Evolutionary conservation across 305 asterid genomes (phyloP), one percentile per base, ranked within the genome.

Genomic region (Fraxinus greggii): DNA sequence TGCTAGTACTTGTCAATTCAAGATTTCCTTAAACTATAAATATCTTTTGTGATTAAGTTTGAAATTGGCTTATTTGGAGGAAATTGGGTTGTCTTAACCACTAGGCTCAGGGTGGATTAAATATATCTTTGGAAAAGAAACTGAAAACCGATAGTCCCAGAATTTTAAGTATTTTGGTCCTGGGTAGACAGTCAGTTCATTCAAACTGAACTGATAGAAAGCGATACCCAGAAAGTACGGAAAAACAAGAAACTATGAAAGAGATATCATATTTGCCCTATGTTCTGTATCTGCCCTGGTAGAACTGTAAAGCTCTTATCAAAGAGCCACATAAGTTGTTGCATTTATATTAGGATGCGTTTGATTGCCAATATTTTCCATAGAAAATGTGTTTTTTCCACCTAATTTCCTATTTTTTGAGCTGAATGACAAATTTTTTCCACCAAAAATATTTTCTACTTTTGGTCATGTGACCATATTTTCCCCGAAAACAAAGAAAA

Each of bases 121-220:
- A 48, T 48, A 48, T 48, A 15, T 48, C 61, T 51, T 73, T 45
- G 32, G 36, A 23, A 75, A 40, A 61, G 24, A 26, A 35, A 83
- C 38, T 77, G 21, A 56, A 36, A 54, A 79, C 23, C 33, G 21
- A 51, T 19, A 23, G 80, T 81, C 31, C 59, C 31, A 78, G 23
- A 79, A 74, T 40, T 81, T 42, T 31, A 83, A 38, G 45, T 76
- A 83, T 73, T 76, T 65, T 5, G 23, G 28, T 56, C 31, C 28
- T n/a, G 65, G 29, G 35, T 48, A n/a, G 78, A 45, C 26, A 72
- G 79, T 69, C 32, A 17, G 12, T 33, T 59, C 79, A 69, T 51
- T 59, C 80, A 67, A 75, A 29, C 23, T 48, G 75, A 69, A 69
- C n/a, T 24, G 2, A n/a, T 0, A 31, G 10, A 29, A 51, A 51